Conservation (phyloP, 2,329 filamentous ascomycete genomes). For the Fonsecaea multimorphosa region DNA sequence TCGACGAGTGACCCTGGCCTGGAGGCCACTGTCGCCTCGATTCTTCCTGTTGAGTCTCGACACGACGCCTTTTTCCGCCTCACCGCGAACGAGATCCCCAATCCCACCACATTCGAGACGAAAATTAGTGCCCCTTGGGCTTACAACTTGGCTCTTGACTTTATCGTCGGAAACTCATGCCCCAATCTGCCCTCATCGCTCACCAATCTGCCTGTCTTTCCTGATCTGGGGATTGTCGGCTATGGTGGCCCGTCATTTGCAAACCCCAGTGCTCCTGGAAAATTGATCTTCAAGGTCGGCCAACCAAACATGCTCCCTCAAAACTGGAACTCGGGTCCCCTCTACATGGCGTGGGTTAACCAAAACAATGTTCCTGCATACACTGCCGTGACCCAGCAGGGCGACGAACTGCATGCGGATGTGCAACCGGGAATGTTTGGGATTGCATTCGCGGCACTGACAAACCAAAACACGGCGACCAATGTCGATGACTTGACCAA, state of each 20-base stretch:
- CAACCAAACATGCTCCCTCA: slow-evolving; percentile 28
- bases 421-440: slow-evolving; percentile 37
- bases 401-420: slow-evolving; percentile 30
- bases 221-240: slow-evolving; percentile 31
- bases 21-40: slow-evolving; percentile 39
- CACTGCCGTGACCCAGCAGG: slow-evolving; percentile 33
- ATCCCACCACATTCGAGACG: slow-evolving; percentile 43
- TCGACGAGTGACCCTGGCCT: slow-evolving; percentile 37
- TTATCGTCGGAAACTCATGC: slow-evolving; percentile 40
- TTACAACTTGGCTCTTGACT: slow-evolving; percentile 43
- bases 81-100: slow-evolving; percentile 41
- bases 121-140: slow-evolving; percentile 41
- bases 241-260: slow-evolving; percentile 28
- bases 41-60: slow-evolving; percentile 42
- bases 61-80: slow-evolving; percentile 43
- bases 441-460: slow-evolving; percentile 37
- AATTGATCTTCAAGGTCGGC: slow-evolving; percentile 33
- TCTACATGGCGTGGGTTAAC: slow-evolving; percentile 40
- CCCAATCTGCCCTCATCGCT: slow-evolving; percentile 28
- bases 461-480: slow-evolving; percentile 33
- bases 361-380: slow-evolving; percentile 38
- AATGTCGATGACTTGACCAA: slow-evolving; percentile 32
- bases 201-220: slow-evolving; percentile 24
- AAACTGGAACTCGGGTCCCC: slow-evolving; percentile 24
- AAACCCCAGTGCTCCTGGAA: slow-evolving; percentile 29